Base-by-base conservation (phyloP, 2,329 filamentous ascomycete species). In the Diplodia sapinea region DNA sequence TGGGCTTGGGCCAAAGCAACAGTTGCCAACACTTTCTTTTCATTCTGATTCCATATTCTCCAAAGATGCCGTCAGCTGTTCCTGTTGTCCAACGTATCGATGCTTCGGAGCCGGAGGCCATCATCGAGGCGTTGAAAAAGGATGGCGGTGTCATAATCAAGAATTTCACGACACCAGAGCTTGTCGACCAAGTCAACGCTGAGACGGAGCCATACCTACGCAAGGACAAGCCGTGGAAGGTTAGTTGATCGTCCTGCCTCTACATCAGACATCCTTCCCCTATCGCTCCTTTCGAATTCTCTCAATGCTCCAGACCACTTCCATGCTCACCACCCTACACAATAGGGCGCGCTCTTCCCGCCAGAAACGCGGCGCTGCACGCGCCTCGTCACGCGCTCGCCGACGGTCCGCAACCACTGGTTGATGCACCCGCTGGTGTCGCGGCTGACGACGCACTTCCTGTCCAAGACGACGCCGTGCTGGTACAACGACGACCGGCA, bases 121-220 rank as follows among this genome's bases (percentile, higher is more conserved):
- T 68, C 31, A 64, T 69, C 49, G 47, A 47, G 23, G 52, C 63
- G 17, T 40, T 69, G 17, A 68, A 75, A 55, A 72, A 73, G 23
- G 78, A 80, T 36, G 79, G 79, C 11, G 79, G 76, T 1, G 73
- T 81, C 4, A 77, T 80, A 23, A 74, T 81, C 7, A 75, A 78
- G 55, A 77, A 78, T 20, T 72, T 82, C 12, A 74, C 79, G 43
- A 68, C 74, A 1, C 57, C 62, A 4, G 72, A 75, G 1, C 72
- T 81, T 2, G 76, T 75, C 8, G 70, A 72, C 3, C 75, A 78
- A 56, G 79, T 82, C 54, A 75, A 75, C n/a, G 36, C 66, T 5
- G 80, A 82, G 20, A 74, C 81, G 8, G 77, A 77, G 26, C 72
- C 71, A 4, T 73, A 72, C 29, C 40, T 73, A 17, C 69, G 72